Evolutionary conservation across 1,139 yeast genomes (phyloP), one percentile per base, ranked within the genome.

Genomic region (Insectozyma bohioensis): DNA sequence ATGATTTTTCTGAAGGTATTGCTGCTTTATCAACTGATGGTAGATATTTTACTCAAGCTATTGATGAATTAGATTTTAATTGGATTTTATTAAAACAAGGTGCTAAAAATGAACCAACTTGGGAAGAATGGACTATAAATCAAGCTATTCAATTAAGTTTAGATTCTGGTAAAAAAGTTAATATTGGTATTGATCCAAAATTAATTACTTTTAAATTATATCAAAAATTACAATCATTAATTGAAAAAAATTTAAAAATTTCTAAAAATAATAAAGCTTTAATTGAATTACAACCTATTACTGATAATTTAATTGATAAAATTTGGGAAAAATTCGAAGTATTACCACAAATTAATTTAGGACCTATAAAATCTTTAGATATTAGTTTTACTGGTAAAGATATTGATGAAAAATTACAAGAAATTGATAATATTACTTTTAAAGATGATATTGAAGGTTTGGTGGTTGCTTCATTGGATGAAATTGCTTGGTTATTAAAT

Each of bases 11-110:
- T n/a, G 78, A 75, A 46, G 83, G 84, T 7, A 70, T 78, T 44
- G 92, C 95, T 20, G 84, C 84, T 4, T 69, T 94, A 46, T 80
- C 95, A 8, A 94, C 98, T 0, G 98, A 94, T 58, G 97, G 97
- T 9, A 73, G 98, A 46, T 94, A 94, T 61, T 94, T 88, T 56
- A 75, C 79, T 45, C 98, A 94, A 61, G 98, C 98, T 2, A 63
- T 76, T 17, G 78, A 83, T 52, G 95, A 94, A 60, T 71, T 94
- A 43, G 97, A 87, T 55, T 82, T 73, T 54, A 85, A 86, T 60
- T 94, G 98, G 98, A 56, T 69, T 9, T 68, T 94, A 43, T 69
- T 94, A 48, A 88, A 80, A 55, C 94, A 83, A 55, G 95, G 95
- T 10, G 70, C 78, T 10, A 72, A 73, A 35, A 85, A 78, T 42